phyloP scores from a whole-genome alignment of 257 asterid species.

The Solanum bulbocastanum region DNA sequence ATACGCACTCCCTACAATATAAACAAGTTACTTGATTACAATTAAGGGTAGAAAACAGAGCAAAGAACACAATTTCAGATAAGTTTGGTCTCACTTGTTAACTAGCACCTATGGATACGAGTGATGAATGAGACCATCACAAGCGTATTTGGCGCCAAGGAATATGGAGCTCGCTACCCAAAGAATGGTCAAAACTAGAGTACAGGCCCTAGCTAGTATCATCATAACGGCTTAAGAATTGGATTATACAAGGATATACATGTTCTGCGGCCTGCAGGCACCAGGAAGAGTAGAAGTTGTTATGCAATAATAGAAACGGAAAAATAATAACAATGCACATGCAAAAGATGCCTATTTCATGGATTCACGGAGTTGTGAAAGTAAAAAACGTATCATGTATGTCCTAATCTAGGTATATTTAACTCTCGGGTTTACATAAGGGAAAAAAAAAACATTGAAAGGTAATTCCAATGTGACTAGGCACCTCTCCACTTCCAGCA shows the following conservation, averaged over 20 bases:
- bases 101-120: background rate
- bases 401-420: background rate
- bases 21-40: background rate
- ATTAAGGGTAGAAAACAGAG: background rate
- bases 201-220: background rate
- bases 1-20: background rate
- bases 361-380: background rate
- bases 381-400: background rate
- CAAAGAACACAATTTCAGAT: background rate
- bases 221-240: constrained; percentile 56
- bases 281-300: background rate
- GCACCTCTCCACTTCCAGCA: background rate
- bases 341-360: background rate
- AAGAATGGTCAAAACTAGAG: background rate
- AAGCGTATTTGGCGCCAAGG: background rate
- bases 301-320: background rate
- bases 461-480: background rate
- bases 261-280: constrained; percentile 65
- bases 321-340: background rate
- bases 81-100: background rate
- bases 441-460: background rate
- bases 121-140: background rate
- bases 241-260: constrained; percentile 61
- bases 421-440: background rate
- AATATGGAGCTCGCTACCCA: background rate